Evolutionary conservation across 768 basidiomycete genomes (phyloP).

Genomic region (Russula sp.): DNA sequence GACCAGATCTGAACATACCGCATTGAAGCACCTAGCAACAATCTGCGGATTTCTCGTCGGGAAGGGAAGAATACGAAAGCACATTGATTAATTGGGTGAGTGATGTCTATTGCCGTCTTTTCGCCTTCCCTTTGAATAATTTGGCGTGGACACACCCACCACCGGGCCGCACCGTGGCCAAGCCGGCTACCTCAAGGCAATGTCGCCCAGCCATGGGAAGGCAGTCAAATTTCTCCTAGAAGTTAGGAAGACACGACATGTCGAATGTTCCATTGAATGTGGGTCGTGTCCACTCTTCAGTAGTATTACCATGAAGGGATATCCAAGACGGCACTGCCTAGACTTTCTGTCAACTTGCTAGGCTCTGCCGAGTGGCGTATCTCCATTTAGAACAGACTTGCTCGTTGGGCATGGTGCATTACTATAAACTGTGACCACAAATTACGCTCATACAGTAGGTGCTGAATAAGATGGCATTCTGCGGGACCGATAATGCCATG

Average conservation of each 20-base stretch:
- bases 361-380: slow-evolving; percentile 1
- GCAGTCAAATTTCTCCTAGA: slow-evolving; percentile 7
- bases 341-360: slow-evolving; percentile 10
- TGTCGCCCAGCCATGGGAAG: slow-evolving; percentile 15
- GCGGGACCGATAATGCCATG: slow-evolving; percentile 5
- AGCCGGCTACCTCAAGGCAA: slow-evolving; percentile 1
- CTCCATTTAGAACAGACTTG: slow-evolving; percentile 8
- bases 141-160: slow-evolving; percentile 11
- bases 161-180: slow-evolving; percentile 8
- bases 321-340: neutral
- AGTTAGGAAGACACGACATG: slow-evolving; percentile 9
- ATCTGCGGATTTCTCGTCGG: slow-evolving; percentile 2
- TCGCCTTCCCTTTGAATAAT: slow-evolving; percentile 13
- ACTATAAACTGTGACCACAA: neutral
- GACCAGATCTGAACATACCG: slow-evolving; percentile 17
- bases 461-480: neutral
- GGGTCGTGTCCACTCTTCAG: neutral
- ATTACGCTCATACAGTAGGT: neutral
- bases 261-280: slow-evolving; percentile 18
- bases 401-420: slow-evolving; percentile 4
- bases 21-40: slow-evolving; percentile 9
- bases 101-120: slow-evolving; percentile 21
- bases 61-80: slow-evolving; percentile 19
- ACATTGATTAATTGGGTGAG: slow-evolving; percentile 1
- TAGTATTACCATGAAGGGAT: slow-evolving; percentile 17